Evolutionary conservation across 805 yeast genomes (phyloP), one percentile per base, ranked within the genome.

Genomic region (Sugiyamaella americana): DNA sequence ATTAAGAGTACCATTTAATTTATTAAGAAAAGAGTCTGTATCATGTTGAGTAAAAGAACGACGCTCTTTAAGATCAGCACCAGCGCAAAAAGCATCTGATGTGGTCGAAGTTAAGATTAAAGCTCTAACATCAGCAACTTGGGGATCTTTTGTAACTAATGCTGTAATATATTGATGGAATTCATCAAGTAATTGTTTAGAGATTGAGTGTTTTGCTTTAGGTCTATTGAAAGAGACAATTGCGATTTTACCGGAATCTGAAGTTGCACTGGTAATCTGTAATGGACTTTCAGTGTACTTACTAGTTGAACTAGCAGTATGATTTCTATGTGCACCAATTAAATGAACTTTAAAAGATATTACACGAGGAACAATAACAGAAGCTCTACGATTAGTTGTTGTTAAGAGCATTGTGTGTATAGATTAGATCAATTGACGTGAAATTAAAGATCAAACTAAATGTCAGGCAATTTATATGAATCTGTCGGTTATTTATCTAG

Each of bases 51-150:
- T 57, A 24, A 63, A 52, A n/a, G 58, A 41, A 37, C 58, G 51
- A 58, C 41, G 65, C 50, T 70, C 69, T 43, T 68, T 66, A 46
- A 69, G 65, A 46, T 69, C 73, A 0, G 73, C 73, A 17, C 74
- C 74, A 4, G 73, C 71, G 40, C 62, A 58, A 50, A 59, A 59
- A 8, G 58, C 54, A 21, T 53, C 51, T 13, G 50, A 49, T 20
- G 50, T 44, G 3, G 61, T 48, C 6, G 65, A 58, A 11, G 57
- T 42, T 24, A 61, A 43, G n/a, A 61, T 50, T 38, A 61, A 51
- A 0, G 57, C 62, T 10, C 29, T 13, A 17, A 38, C 41, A 5
- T 38, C 26, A 11, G 23, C 26, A 5, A 38, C 5, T 11, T 16
- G 11, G n/a, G 23, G 17, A 13, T 23, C 17, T 19, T 19, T 21